These are phyloP conservation scores for Pyricularia grisea DNA, from an alignment of 2,329 filamentous ascomycete genomes.

Conservation along the genomic window DNA sequence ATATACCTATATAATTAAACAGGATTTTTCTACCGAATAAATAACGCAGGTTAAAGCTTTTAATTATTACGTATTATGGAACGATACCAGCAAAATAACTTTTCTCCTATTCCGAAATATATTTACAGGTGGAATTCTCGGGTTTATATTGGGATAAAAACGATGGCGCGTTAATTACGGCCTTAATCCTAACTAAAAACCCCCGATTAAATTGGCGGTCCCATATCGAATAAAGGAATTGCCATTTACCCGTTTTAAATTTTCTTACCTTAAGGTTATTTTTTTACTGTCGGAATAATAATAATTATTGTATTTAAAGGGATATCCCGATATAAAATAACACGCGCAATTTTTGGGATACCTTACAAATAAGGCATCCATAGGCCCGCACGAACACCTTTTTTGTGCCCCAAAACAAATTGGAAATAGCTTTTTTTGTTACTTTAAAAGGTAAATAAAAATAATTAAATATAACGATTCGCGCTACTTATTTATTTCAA, in stretches of 20 bases:
- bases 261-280: no score
- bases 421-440: no score
- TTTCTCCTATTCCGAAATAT: slow-evolving; percentile 46
- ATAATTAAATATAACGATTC: no score
- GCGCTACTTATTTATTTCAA: no score
- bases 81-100: slow-evolving; percentile 17
- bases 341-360: no score
- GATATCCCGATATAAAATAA: no score
- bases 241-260: slow-evolving; percentile 31
- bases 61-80: slow-evolving; percentile 24
- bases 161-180: slow-evolving; percentile 60
- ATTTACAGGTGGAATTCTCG: slow-evolving; percentile 42
- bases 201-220: slow-evolving; percentile 39
- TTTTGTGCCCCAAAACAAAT: no score
- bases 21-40: slow-evolving; percentile 17
- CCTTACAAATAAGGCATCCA: no score
- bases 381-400: no score
- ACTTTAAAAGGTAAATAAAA: no score
- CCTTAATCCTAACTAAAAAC: slow-evolving; percentile 30
- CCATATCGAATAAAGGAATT: slow-evolving; percentile 52
- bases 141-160: slow-evolving; percentile 43
- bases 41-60: slow-evolving; percentile 24
- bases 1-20: slow-evolving; percentile 33
- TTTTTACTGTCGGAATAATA: no score
- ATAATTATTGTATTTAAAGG: no score